Percentiles rank a stretch among this genome's conserved stretches.
phyloP scores from a whole-genome alignment of 768 basidiomycete species.

The Clitopilus hobsonii region DNA sequence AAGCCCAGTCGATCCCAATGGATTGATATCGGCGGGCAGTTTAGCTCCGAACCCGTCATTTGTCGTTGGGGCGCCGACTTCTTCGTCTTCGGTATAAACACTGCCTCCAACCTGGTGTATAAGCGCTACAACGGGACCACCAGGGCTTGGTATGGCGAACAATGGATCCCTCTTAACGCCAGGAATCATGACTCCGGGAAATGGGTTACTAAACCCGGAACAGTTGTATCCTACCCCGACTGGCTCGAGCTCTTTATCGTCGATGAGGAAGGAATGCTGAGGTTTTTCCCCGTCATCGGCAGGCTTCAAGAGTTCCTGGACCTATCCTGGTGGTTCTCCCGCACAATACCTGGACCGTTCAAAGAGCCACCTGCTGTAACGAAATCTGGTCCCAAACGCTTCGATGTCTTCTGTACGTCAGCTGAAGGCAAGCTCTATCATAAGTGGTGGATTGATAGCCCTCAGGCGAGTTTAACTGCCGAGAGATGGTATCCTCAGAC shows the following conservation, averaged over 20 bases:
- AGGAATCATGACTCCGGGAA: not conserved
- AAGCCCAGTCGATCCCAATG: not conserved
- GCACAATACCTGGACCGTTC: not conserved
- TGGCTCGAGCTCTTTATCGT: conserved; percentile 1
- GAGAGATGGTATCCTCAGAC: conserved; percentile 1
- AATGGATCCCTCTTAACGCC: conserved; percentile 5
- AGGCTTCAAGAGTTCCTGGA: not conserved
- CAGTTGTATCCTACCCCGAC: not conserved
- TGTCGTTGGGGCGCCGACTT: conserved; percentile 8
- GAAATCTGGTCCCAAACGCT: not conserved
- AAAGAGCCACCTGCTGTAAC: not conserved
- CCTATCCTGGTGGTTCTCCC: not conserved
- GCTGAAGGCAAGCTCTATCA: conserved; percentile 3
- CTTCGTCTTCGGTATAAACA: conserved; percentile 10
- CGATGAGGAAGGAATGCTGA: not conserved
- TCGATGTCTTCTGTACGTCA: not conserved
- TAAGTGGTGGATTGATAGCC: conserved; percentile 8
- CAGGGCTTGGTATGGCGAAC: conserved; percentile 4
- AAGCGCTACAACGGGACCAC: conserved; percentile 5
- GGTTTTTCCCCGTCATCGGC: not conserved
- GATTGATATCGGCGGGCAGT: conserved; percentile 2
- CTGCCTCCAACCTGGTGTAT: conserved; percentile 6
- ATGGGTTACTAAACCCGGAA: conserved; percentile 4
- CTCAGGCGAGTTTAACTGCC: no score
- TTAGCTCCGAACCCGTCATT: conserved; percentile 6